Evolutionary conservation across 495 filamentous ascomycete genomes (phyloP).

Genomic region (Neurospora sp.): DNA sequence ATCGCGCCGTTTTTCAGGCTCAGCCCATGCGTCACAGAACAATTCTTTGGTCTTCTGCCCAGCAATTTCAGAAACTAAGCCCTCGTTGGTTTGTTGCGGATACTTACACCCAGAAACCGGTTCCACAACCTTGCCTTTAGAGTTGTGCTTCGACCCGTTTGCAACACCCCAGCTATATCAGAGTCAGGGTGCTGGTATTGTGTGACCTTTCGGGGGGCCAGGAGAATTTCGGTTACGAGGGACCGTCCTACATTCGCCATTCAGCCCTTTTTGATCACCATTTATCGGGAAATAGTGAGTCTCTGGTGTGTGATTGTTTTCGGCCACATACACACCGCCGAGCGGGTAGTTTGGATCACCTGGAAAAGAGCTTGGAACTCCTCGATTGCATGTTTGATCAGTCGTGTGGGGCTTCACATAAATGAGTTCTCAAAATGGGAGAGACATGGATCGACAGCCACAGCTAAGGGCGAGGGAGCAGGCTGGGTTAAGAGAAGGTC

Average conservation of each 20-base stretch:
- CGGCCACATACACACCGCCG: background rate
- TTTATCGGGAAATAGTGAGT: background rate
- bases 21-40: constrained; percentile 14
- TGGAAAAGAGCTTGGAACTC: background rate
- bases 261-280: background rate
- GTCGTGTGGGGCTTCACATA: constrained; percentile 20
- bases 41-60: constrained; percentile 12
- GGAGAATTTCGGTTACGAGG: background rate
- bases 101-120: constrained; percentile 20
- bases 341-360: background rate
- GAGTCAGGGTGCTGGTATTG: background rate
- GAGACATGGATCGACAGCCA: constrained; percentile 31
- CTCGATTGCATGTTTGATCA: constrained; percentile 15
- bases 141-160: constrained; percentile 17
- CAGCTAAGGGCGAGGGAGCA: constrained; percentile 35
- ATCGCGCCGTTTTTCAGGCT: constrained; percentile 11
- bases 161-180: constrained; percentile 17
- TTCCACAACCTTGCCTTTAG: constrained; percentile 26
- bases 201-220: background rate
- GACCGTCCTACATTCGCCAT: background rate
- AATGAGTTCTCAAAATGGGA: constrained; percentile 44
- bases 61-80: constrained; percentile 15
- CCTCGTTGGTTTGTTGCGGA: constrained; percentile 23
- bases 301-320: background rate
- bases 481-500: constrained; percentile 14